A percentile compares a stretch with the other conserved stretches of the same genome.
phyloP scores from a whole-genome alignment of 202 grass and related monocot genomes.

The Schoenoplectus tabernaemontani region DNA sequence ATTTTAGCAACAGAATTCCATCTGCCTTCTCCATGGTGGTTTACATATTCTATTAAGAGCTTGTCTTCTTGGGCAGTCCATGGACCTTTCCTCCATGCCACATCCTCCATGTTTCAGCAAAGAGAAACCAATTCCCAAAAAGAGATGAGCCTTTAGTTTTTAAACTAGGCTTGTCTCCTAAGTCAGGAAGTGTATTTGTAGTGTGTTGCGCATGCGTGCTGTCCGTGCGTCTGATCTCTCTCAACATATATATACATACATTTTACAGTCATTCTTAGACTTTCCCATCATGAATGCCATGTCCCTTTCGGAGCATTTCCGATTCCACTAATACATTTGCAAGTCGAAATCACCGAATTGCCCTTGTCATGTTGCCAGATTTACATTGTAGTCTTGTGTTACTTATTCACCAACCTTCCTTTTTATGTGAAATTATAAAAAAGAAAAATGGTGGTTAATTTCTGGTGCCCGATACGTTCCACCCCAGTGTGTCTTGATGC shows the following conservation, averaged over 20 bases:
- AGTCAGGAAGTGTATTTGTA: not conserved
- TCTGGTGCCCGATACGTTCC: not conserved
- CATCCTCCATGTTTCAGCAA: constrained; percentile 35
- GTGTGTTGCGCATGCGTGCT: not conserved
- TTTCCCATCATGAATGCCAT: constrained; percentile 7
- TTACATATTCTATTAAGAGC: constrained; percentile 65
- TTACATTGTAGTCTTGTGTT: constrained; percentile 17
- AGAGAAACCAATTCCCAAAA: not conserved
- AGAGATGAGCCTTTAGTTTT: not conserved
- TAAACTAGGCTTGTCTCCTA: constrained; percentile 23
- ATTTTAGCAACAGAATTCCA: constrained; percentile 90
- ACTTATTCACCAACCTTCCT: constrained; percentile 5
- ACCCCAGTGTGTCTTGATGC: not conserved
- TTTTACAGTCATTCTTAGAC: not conserved
- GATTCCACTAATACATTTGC: constrained; percentile 34
- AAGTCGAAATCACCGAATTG: constrained; percentile 3
- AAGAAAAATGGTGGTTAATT: not conserved
- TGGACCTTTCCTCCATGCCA: constrained; percentile 82
- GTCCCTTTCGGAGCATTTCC: constrained; percentile 55
- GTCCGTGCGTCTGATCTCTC: not conserved
- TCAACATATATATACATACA: constrained; percentile 19
- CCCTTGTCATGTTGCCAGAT: constrained; percentile 8
- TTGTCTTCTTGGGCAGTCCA: constrained; percentile 87
- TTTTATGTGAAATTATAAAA: not conserved
- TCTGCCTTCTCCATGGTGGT: constrained; percentile 74